A percentile compares a stretch with the other conserved stretches of the same genome.
Evolutionary conservation across 108 stramenopile species (phyloP).

Genomic region (Epithemia pelagica): DNA sequence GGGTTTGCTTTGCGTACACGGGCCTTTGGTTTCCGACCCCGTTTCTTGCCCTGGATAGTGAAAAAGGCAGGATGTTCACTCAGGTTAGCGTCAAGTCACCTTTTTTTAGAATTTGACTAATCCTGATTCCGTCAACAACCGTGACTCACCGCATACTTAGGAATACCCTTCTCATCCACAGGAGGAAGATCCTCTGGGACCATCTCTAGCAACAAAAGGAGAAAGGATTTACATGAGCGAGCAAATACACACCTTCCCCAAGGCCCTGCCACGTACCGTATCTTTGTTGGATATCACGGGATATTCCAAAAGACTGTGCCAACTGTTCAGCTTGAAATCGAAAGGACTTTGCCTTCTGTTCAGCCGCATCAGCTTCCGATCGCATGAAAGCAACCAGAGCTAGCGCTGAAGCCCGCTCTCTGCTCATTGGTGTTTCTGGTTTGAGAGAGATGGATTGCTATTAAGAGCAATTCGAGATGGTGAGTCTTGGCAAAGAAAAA

Average conservation of each 20-base stretch:
- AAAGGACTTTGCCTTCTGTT: slow-evolving; percentile 33
- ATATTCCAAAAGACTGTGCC: slow-evolving; percentile 27
- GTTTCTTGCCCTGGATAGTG: slow-evolving; percentile 29
- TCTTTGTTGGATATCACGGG: slow-evolving; percentile 14
- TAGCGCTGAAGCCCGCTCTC: too few relatives aligned
- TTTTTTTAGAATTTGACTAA: too few relatives aligned
- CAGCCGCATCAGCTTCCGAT: slow-evolving; percentile 33
- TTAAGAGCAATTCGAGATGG: too few relatives aligned
- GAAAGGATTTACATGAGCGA: too few relatives aligned
- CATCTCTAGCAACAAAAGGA: slow-evolving; percentile 2
- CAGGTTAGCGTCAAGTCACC: background rate
- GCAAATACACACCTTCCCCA: too few relatives aligned
- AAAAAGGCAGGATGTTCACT: background rate
- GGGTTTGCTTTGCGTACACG: slow-evolving; percentile 37
- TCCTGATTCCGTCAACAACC: too few relatives aligned
- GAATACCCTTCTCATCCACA: slow-evolving; percentile 38
- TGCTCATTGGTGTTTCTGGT: too few relatives aligned
- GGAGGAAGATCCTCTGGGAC: slow-evolving; percentile 31
- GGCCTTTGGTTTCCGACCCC: slow-evolving; percentile 41
- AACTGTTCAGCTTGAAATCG: slow-evolving; percentile 27
- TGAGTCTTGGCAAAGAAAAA: too few relatives aligned
- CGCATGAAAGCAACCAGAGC: slow-evolving; percentile 31
- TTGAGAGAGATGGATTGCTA: too few relatives aligned
- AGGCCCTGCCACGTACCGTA: too few relatives aligned
- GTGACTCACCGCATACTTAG: slow-evolving; percentile 36